Evolutionary conservation across 2,329 filamentous ascomycete genomes (phyloP), one percentile per base, ranked within the genome.

Genomic region (Peltaster fructicola): DNA sequence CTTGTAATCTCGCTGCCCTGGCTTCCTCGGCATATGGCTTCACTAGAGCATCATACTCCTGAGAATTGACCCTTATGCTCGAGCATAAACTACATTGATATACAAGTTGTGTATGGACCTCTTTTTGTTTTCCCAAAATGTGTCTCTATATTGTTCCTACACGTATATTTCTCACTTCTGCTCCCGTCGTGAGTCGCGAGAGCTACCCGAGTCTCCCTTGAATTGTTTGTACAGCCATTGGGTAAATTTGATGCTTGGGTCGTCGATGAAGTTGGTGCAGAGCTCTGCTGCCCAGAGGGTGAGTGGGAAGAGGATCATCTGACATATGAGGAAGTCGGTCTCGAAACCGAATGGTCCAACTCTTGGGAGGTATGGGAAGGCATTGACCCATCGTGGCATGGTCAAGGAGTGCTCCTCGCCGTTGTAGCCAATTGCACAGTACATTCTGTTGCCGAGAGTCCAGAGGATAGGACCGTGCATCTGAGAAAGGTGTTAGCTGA

Each of bases 401-500:
- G 57, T 50, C n/a, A 57, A 40, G 14, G 54, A 41, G 32, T 71
- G 59, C 8, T 53, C 48, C 2, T 56, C 48, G 22, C 59, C 57
- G 3, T 48, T 39, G 53, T 63, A 71, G 7, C 73, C 73, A 0
- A 59, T 57, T 6, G 66, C 65, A 5, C 63, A 57, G 44, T 77
- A 77, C 1, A 79, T 13, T 18, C 72, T 54, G 40, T 78, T 68
- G 3, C 68, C 71, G 2, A 74, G 25, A 0, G 56, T 57, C 54
- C 56, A 63, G 1, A 75, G 48, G 1, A 76, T 44, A 0, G 69
- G 69, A 0, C 70, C 70, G 35, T 76, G 71, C 7, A n/a, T n/a
- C n/a, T n/a, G n/a, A n/a, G n/a, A n/a, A n/a, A n/a, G n/a, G n/a
- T n/a, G n/a, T n/a, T n/a, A n/a, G n/a, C n/a, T n/a, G n/a, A n/a